phyloP scores from a whole-genome alignment of 805 yeast genomes.

The Candida argentea region DNA sequence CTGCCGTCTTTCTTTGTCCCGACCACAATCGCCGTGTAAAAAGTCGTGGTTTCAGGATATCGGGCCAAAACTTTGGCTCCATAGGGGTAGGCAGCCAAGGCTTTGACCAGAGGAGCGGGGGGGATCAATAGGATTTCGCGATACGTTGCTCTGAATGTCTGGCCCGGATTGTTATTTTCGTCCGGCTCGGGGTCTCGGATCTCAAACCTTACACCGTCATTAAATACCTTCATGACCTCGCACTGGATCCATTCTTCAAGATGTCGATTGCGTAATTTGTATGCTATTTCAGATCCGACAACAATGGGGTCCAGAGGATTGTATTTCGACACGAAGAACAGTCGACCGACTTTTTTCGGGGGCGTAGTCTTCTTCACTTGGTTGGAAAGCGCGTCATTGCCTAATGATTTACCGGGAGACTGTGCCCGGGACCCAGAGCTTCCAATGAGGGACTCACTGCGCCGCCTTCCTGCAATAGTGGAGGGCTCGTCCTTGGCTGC shows the following conservation, averaged over 20 bases:
- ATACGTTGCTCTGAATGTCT: slow-evolving; percentile 70
- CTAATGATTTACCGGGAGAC: not conserved
- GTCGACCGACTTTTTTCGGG: slow-evolving; percentile 27
- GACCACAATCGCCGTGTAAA: slow-evolving; percentile 87
- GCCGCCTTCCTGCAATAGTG: slow-evolving; percentile 1
- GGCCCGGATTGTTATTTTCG: slow-evolving; percentile 82
- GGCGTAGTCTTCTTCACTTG: slow-evolving; percentile 6
- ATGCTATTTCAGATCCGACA: slow-evolving; percentile 82
- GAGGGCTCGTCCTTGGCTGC: slow-evolving; percentile 5
- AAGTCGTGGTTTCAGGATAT: slow-evolving; percentile 96
- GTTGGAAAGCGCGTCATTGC: not conserved
- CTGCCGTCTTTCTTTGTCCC: slow-evolving; percentile 66
- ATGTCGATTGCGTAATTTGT: slow-evolving; percentile 57
- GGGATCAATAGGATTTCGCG: slow-evolving; percentile 74
- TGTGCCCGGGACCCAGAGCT: not conserved
- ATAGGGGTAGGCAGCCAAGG: slow-evolving; percentile 47
- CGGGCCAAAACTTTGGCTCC: slow-evolving; percentile 83
- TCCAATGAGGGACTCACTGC: not conserved
- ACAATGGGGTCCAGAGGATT: slow-evolving; percentile 49
- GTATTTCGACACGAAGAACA: slow-evolving; percentile 42
- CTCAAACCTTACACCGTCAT: slow-evolving; percentile 67
- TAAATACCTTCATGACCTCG: slow-evolving; percentile 67
- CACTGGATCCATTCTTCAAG: slow-evolving; percentile 97
- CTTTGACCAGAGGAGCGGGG: slow-evolving; percentile 31
- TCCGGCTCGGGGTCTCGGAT: slow-evolving; percentile 98